Percentiles rank a stretch among this genome's conserved stretches.
phyloP scores from a whole-genome alignment of 768 basidiomycete species.

The Cubamyces lactineus region DNA sequence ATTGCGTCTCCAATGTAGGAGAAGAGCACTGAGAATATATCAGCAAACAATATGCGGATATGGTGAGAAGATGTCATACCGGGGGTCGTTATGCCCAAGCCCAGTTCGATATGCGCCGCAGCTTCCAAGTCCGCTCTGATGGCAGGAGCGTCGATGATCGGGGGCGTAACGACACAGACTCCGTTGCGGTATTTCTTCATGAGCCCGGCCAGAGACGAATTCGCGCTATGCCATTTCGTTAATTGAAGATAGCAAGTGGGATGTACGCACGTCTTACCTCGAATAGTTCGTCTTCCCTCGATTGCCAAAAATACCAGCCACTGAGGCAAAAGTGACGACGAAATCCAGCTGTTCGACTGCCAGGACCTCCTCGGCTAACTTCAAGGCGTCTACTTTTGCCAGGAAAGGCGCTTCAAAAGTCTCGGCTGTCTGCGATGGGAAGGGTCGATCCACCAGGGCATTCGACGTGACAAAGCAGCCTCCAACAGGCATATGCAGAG shows the following conservation, averaged over 20 bases:
- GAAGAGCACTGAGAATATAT: conserved; percentile 28
- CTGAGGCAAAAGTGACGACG: conserved; percentile 27
- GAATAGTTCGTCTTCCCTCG: conserved; percentile 25
- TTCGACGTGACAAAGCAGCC: conserved; percentile 26
- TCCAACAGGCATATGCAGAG: conserved; percentile 8
- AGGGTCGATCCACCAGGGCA: conserved; percentile 19
- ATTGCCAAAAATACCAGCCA: conserved; percentile 23
- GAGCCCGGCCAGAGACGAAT: conserved; percentile 10
- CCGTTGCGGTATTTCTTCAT: conserved; percentile 10
- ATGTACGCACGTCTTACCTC: neutral
- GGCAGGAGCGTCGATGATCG: conserved; percentile 2
- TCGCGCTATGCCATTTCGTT: conserved; percentile 9
- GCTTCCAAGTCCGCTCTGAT: neutral
- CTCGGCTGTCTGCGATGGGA: conserved; percentile 22
- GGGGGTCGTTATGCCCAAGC: neutral
- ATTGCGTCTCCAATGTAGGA: conserved; percentile 39
- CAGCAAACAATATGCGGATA: too few relatives aligned
- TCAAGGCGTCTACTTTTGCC: conserved; percentile 19
- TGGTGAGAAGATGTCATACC: neutral
- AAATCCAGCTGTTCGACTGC: conserved; percentile 21
- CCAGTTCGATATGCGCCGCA: too few relatives aligned
- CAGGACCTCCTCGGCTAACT: conserved; percentile 7
- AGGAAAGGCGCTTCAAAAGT: conserved; percentile 10
- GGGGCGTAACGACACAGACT: conserved; percentile 2
- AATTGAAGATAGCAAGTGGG: neutral